Evolutionary conservation across 2,329 filamentous ascomycete species (phyloP).

Genomic region (Aciculosporium take): DNA sequence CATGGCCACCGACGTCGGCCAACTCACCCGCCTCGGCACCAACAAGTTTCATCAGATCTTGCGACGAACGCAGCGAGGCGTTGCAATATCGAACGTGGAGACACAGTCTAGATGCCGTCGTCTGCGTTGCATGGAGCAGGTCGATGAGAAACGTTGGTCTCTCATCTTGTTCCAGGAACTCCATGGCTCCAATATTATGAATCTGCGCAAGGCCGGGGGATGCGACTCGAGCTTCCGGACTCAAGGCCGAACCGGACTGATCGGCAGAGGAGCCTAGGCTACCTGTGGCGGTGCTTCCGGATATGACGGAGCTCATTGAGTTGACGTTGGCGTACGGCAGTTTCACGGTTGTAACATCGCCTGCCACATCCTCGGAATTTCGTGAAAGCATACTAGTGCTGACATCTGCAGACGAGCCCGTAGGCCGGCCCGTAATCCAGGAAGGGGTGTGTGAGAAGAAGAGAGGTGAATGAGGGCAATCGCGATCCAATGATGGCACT

Average conservation of each 20-base stretch:
- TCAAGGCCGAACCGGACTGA: slow-evolving; percentile 33
- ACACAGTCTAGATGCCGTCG: slow-evolving; percentile 27
- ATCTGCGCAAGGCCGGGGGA: slow-evolving; percentile 34
- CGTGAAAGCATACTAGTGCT: slow-evolving; percentile 33
- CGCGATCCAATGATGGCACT: slow-evolving; percentile 11
- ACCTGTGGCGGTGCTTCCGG: slow-evolving; percentile 36
- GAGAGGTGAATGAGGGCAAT: slow-evolving; percentile 33
- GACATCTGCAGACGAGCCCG: slow-evolving; percentile 26
- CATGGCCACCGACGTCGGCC: slow-evolving; percentile 33
- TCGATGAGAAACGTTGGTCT: slow-evolving; percentile 67
- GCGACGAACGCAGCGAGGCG: slow-evolving; percentile 44
- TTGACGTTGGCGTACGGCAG: slow-evolving; percentile 39
- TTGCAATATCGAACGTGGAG: slow-evolving; percentile 57
- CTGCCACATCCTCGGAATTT: slow-evolving; percentile 27
- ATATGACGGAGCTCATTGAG: slow-evolving; percentile 31
- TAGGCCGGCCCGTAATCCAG: slow-evolving; percentile 22
- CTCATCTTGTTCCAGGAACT: slow-evolving; percentile 63
- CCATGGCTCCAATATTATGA: slow-evolving; percentile 51
- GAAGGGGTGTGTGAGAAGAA: slow-evolving; percentile 35
- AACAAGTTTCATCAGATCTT: slow-evolving; percentile 42
- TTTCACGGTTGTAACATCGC: slow-evolving; percentile 38
- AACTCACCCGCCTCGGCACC: slow-evolving; percentile 31
- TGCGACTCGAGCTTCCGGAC: slow-evolving; percentile 34
- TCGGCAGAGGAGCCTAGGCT: slow-evolving; percentile 41
- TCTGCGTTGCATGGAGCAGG: slow-evolving; percentile 42